Conservation (phyloP, 2,329 filamentous ascomycete genomes). For the Phialophora macrospora region DNA sequence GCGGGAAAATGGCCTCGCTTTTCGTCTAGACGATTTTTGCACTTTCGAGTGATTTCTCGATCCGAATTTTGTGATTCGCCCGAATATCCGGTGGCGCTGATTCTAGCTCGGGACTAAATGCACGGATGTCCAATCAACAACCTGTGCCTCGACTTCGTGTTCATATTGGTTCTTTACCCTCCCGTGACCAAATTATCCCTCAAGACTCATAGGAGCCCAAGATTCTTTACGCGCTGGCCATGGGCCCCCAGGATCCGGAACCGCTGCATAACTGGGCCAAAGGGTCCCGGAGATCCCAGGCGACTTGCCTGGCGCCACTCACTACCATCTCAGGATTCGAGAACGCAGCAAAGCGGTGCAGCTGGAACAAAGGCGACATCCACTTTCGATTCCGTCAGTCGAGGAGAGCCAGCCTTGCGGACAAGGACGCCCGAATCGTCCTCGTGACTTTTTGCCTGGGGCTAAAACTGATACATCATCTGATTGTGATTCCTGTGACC, state of each 20-base stretch:
- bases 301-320: slow-evolving; percentile 15
- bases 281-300: background rate
- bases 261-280: slow-evolving; percentile 7
- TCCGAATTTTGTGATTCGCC: slow-evolving; percentile 29
- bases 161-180: slow-evolving; percentile 24
- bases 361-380: background rate
- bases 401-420: slow-evolving; percentile 1
- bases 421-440: slow-evolving; percentile 1
- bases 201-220: slow-evolving; percentile 6
- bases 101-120: slow-evolving; percentile 13
- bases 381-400: background rate
- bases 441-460: slow-evolving; percentile 11
- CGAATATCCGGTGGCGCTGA: slow-evolving; percentile 6
- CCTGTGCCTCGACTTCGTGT: slow-evolving; percentile 3
- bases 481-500: slow-evolving; percentile 14
- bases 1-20: background rate
- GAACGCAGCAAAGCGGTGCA: slow-evolving; percentile 8
- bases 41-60: slow-evolving; percentile 6
- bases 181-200: slow-evolving; percentile 20
- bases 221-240: slow-evolving; percentile 4
- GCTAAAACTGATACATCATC: slow-evolving; percentile 18
- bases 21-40: slow-evolving; percentile 10
- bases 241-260: background rate
- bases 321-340: slow-evolving; percentile 11
- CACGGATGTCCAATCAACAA: slow-evolving; percentile 19